phyloP scores from a whole-genome alignment of 805 yeast species.

The Trichomonascus vanleenenianus region DNA sequence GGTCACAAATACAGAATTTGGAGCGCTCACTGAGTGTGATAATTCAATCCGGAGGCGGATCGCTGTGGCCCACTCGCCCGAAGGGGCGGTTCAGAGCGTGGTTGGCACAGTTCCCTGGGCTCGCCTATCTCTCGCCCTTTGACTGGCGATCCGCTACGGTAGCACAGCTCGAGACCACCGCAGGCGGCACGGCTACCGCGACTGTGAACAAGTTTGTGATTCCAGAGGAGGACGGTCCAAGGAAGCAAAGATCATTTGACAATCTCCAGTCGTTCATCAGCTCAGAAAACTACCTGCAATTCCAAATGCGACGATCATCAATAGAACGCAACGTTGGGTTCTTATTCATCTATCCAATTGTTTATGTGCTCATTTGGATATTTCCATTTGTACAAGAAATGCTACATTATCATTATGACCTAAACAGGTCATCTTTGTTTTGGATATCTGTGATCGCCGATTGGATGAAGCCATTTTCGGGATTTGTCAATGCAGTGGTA shows the following conservation, averaged over 20 bases:
- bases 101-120: constrained; percentile 10
- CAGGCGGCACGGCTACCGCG: constrained; percentile 3
- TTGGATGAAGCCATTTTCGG: constrained; percentile 69
- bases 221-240: constrained; percentile 2
- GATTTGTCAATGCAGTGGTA: constrained; percentile 66
- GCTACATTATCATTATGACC: constrained; percentile 2
- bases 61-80: neutral
- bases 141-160: constrained; percentile 9
- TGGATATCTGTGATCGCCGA: constrained; percentile 63
- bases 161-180: neutral
- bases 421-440: constrained; percentile 34
- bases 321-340: constrained; percentile 71
- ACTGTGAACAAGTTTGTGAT: constrained; percentile 6
- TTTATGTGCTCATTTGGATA: constrained; percentile 73
- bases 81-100: neutral
- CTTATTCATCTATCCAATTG: constrained; percentile 75
- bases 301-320: constrained; percentile 52
- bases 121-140: constrained; percentile 8
- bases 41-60: constrained; percentile 1
- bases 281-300: constrained; percentile 46
- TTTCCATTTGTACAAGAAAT: constrained; percentile 66
- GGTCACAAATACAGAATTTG: constrained; percentile 5
- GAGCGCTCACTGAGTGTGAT: constrained; percentile 1
- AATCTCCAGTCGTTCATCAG: constrained; percentile 9
- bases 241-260: neutral